These are phyloP conservation scores for Artemisia argyi DNA, from an alignment of 129 eudicot species.

Conservation along the genomic window DNA sequence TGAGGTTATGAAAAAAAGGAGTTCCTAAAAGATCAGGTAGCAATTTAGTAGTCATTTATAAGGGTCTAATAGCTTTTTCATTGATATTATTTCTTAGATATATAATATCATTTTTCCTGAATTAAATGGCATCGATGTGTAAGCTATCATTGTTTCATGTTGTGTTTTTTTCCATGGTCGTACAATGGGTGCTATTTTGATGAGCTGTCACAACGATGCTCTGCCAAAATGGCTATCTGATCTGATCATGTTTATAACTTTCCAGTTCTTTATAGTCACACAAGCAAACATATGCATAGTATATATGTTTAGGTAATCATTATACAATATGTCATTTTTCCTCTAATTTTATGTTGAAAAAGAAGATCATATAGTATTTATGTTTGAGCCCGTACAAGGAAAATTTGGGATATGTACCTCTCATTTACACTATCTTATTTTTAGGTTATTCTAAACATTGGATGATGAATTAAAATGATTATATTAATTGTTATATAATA, in stretches of 20 bases:
- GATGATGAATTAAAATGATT: no score
- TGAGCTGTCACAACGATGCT: conserved; percentile 97
- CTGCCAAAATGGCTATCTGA: conserved; percentile 67
- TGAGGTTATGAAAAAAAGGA: conserved; percentile 93
- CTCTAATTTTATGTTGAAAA: conserved; percentile 53
- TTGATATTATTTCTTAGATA: no score
- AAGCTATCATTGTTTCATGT: no score
- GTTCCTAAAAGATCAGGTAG: conserved; percentile 83
- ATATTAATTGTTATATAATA: no score
- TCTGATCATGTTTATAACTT: conserved; percentile 38
- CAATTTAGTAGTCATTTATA: background rate
- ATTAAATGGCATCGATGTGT: no score
- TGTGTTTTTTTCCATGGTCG: no score
- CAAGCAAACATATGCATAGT: background rate
- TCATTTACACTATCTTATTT: background rate
- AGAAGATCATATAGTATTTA: conserved; percentile 82
- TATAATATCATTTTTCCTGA: no score
- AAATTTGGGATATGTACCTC: conserved; percentile 84
- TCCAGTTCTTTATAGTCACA: background rate
- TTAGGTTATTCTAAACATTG: no score
- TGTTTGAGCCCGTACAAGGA: conserved; percentile 96
- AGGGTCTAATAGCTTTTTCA: background rate
- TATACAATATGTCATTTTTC: background rate
- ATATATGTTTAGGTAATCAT: background rate
- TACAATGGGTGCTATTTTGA: conserved; percentile 40